Base-by-base conservation (phyloP, 352 stramenopile species). In the Phytophthora sojae region DNA sequence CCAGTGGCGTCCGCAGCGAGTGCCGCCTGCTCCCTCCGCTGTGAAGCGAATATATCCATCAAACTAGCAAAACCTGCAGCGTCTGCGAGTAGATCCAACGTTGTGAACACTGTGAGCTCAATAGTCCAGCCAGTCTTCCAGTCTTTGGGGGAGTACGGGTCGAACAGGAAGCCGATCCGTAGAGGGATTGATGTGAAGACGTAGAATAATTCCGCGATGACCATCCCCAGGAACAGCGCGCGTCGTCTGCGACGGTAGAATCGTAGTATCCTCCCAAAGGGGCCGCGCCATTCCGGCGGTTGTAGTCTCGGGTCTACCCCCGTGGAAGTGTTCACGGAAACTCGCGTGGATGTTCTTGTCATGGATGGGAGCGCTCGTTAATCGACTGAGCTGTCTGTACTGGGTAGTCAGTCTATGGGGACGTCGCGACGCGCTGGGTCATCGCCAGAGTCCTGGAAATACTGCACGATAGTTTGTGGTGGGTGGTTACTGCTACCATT, bases 161-260 rank as follows among this genome's bases (percentile, higher is more conserved):
- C 83, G 50, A 86, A 93, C 57, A 89, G 70, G 57, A 95, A 90
- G 25, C 86, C 88, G 45, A 95, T 76, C 0, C 86, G 85, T 7
- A 93, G 71, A 15, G 85, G 86, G 4, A 94, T 61, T 14, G 77
- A 92, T 23, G 85, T 17, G 37, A 89, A 73, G 19, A 85, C 63
- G 73, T 94, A 94, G 21, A 86, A 35, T 55, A 84, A 64, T 57
- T 81, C 75, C 19, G 57, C 44, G 8, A 79, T 53, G 14, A 79
- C 53, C 58, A 81, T 61, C 29, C 67, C 56, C 14, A 79, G 39
- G 47, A 81, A 81, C 39, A 79, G 50, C 5, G 39, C 51, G 11
- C 75, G 75, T 15, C 54, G 64, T 42, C 49, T 63, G 11, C 55
- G 65, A 25, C 55, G 51, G 39, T 61, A 91, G 26, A 71, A 65